Evolutionary conservation across 2,329 filamentous ascomycete genomes (phyloP).

Genomic region (Fusarium irregulare): DNA sequence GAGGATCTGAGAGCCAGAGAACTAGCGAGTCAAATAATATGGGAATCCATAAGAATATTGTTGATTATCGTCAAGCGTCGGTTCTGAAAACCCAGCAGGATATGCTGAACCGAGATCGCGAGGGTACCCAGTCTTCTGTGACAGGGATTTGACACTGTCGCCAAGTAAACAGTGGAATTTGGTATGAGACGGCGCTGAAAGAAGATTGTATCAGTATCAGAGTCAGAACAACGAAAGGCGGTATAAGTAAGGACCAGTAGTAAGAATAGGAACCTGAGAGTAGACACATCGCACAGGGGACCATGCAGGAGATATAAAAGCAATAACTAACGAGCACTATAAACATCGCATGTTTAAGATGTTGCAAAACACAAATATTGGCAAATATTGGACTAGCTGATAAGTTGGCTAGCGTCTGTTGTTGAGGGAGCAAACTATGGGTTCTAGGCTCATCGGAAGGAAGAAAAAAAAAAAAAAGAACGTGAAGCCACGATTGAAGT

Average conservation of each 20-base stretch:
- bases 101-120: not conserved
- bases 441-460: not conserved
- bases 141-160: not conserved
- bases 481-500: not conserved
- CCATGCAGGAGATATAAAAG: not conserved
- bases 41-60: not conserved
- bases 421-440: not conserved
- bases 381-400: slow-evolving; percentile 13
- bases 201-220: not conserved
- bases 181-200: not conserved
- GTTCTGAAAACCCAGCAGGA: not conserved
- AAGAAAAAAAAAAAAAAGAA: not conserved
- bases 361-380: slow-evolving; percentile 1
- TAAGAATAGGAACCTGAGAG: not conserved
- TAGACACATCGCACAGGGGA: not conserved
- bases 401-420: slow-evolving; percentile 2
- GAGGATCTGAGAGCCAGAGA: not conserved
- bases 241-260: not conserved
- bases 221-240: not conserved
- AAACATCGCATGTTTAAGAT: not conserved
- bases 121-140: not conserved
- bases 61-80: too few species aligned
- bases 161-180: slow-evolving; percentile 2
- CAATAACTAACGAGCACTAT: not conserved
- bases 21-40: not conserved